Percentiles rank a stretch among this genome's conserved stretches.
These are phyloP conservation scores for Chlorencoelia australis DNA, from an alignment of 2,329 filamentous ascomycete genomes.

Conservation along the genomic window DNA sequence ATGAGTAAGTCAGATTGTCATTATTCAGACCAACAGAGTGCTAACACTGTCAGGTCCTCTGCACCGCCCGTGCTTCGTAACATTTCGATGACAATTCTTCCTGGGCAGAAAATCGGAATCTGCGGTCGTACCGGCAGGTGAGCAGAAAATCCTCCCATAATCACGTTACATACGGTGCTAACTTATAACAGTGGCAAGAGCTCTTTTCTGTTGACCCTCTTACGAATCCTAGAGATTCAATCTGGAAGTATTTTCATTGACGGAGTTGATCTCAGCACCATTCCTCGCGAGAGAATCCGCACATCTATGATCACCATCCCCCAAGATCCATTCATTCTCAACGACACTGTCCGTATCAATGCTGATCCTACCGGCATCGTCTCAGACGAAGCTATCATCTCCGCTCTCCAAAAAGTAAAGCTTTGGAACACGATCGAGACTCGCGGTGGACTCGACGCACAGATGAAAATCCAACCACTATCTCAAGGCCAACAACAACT, in stretches of 20 bases:
- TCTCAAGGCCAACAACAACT: neutral
- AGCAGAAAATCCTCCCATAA: neutral
- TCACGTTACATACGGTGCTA: no score
- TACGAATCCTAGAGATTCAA: constrained; percentile 1
- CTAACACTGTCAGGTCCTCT: constrained; percentile 27
- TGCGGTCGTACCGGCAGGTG: constrained; percentile 44
- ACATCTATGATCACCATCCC: constrained; percentile 3
- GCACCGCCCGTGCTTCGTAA: constrained; percentile 8
- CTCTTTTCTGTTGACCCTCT: constrained; percentile 2
- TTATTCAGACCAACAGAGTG: constrained; percentile 27
- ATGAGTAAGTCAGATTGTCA: constrained; percentile 26
- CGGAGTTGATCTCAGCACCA: constrained; percentile 1
- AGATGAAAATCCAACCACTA: neutral
- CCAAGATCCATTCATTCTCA: constrained; percentile 2
- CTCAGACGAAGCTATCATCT: neutral
- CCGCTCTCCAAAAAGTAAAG: neutral
- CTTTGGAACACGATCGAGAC: neutral
- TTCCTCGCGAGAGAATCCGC: neutral
- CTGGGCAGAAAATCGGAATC: constrained; percentile 40
- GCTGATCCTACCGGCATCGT: neutral
- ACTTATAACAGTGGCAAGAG: constrained; percentile 1
- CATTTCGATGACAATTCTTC: constrained; percentile 35
- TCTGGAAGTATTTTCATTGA: neutral
- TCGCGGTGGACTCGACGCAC: neutral
- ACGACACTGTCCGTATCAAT: constrained; percentile 3